Evolutionary conservation across 208 protist genomes (phyloP), one percentile per base, ranked within the genome.

Genomic region (Trypanosoma grayi): DNA sequence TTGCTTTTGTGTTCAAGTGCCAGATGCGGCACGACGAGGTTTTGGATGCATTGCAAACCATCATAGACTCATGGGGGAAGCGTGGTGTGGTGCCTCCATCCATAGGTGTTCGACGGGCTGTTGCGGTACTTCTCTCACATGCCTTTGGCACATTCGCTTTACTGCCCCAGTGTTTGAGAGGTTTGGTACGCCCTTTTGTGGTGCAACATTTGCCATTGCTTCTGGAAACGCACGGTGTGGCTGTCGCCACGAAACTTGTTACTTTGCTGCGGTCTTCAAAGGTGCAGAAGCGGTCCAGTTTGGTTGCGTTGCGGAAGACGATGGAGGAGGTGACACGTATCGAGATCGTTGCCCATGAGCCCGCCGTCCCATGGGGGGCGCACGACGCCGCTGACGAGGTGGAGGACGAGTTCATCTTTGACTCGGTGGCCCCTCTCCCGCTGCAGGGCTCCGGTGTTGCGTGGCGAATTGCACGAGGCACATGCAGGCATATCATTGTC

Each of bases 1-100:
- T 56, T n/a, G 51, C 66, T 11, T 65, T 72, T 58, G 16, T 60
- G 13, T 72, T 60, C 43, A 43, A 36, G n/a, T 64, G 56, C 33
- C 56, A 72, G 20, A 51, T 72, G 41, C 36, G 50, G 33, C 66
- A 72, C 33, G 57, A 64, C 20, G 51, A 53, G 22, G 51, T 63
- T 18, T 52, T 72, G 18, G 34, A 54, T 2, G 66, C 57, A 24
- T 50, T 65, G 51, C 66, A 65, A 16, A 48, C 20, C 28, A 60
- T 72, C 27, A 40, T 59, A 18, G 58, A 72, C 24, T 30, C 24
- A 7, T 72, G 66, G 57, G 52, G 48, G 39, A 60, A 64, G 37
- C 39, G 34, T 24, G 50, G 50, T 22, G 16, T 25, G 33, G 34
- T 44, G 25, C 39, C 37, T 25, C 16, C 43, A 28, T 64, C 58